Conservation (phyloP, 345 rosid species). For the Arabidopsis suecica region DNA sequence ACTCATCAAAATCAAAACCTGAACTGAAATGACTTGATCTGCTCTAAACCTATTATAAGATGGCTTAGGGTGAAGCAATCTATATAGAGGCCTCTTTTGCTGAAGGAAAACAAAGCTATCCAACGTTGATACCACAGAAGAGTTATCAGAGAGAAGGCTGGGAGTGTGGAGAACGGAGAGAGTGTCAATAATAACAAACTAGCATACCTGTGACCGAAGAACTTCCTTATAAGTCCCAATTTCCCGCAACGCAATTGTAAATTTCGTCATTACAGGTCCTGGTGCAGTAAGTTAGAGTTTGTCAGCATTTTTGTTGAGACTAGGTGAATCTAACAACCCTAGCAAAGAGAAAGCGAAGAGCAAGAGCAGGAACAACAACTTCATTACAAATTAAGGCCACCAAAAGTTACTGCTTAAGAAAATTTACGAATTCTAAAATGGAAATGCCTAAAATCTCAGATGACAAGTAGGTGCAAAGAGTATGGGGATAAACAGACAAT, state of each 20-base stretch:
- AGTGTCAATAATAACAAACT: conserved; percentile 16
- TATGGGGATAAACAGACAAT: conserved; percentile 6
- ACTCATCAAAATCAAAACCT: conserved; percentile 15
- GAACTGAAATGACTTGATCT: conserved; percentile 6
- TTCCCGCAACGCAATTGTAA: conserved; percentile 97
- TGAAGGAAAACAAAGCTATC: conserved; percentile 8
- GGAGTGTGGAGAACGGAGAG: background rate
- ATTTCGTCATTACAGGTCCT: conserved; percentile 99
- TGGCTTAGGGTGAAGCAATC: conserved; percentile 10
- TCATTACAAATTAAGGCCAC: conserved; percentile 1
- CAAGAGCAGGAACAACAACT: conserved; percentile 14
- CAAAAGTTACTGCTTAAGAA: background rate
- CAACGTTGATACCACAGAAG: conserved; percentile 1
- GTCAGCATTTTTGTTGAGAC: conserved; percentile 31
- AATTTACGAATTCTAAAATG: background rate
- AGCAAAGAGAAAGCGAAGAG: conserved; percentile 8
- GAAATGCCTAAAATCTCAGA: conserved; percentile 14
- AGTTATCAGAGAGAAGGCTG: conserved; percentile 12
- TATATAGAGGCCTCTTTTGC: conserved; percentile 1
- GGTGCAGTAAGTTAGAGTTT: conserved; percentile 36
- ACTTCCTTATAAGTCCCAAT: conserved; percentile 98
- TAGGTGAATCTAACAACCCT: conserved; percentile 4
- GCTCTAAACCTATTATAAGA: conserved; percentile 1
- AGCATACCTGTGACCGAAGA: conserved; percentile 89
- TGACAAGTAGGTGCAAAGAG: conserved; percentile 22